phyloP scores from a whole-genome alignment of 192 early-diverging fungal species.

The Coemansia sp. region DNA sequence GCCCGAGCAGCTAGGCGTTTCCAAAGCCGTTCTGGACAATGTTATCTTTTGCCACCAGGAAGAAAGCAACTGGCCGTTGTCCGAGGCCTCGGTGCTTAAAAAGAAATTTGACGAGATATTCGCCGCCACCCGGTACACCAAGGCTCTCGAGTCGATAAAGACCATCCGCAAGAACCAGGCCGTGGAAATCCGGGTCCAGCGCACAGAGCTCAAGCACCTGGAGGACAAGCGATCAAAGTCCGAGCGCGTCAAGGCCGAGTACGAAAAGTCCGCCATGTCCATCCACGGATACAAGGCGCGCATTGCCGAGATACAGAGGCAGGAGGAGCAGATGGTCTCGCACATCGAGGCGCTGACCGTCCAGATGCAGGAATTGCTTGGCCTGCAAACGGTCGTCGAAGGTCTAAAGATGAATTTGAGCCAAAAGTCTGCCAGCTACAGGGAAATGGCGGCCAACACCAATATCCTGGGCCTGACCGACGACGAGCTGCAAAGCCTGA shows the following conservation, averaged over 20 bases:
- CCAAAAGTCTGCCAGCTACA: conserved; percentile 39
- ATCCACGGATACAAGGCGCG: conserved; percentile 49
- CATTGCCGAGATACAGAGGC: conserved; percentile 41
- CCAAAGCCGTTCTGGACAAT: conserved; percentile 89
- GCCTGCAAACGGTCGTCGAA: conserved; percentile 33
- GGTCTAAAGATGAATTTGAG: conserved; percentile 46
- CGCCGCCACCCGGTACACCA: conserved; percentile 86
- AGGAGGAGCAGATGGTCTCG: conserved; percentile 43
- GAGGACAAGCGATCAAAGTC: conserved; percentile 70
- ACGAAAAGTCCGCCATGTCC: conserved; percentile 37
- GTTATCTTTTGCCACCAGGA: conserved; percentile 99
- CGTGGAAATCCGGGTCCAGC: conserved; percentile 60
- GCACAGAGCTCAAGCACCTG: conserved; percentile 62
- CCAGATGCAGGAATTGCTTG: conserved; percentile 49
- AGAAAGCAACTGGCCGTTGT: conserved; percentile 94
- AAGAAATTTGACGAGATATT: conserved; percentile 99
- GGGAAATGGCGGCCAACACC: conserved; percentile 48
- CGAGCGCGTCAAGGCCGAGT: conserved; percentile 55
- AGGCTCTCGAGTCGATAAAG: conserved; percentile 83
- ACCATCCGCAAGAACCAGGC: conserved; percentile 67
- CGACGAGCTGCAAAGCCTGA: conserved; percentile 59
- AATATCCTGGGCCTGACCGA: conserved; percentile 53
- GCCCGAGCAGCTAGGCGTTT: conserved; percentile 83
- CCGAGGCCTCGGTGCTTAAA: conserved; percentile 81
- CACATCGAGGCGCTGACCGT: conserved; percentile 50